A percentile compares a stretch with the other conserved stretches of the same genome.
phyloP scores from a whole-genome alignment of 805 yeast species.

The Sugiyamaella valdiviana region DNA sequence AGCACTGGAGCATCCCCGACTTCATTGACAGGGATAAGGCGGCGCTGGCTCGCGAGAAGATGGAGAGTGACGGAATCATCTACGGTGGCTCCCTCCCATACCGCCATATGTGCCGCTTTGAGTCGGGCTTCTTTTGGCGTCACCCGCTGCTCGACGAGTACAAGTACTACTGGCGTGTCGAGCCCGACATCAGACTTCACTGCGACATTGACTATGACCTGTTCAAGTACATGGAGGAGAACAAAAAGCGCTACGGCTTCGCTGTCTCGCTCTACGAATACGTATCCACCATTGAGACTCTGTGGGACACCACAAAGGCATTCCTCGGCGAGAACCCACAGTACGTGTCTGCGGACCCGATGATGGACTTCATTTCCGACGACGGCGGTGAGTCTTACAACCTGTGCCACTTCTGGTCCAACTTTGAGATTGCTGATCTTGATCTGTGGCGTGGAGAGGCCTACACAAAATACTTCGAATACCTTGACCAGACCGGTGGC shows the following conservation, averaged over 20 bases:
- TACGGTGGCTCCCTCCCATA: conserved; percentile 73
- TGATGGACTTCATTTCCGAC: conserved; percentile 65
- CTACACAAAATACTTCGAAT: conserved; percentile 48
- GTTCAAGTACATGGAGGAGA: conserved; percentile 73
- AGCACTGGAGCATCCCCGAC: conserved; percentile 84
- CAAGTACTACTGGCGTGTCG: conserved; percentile 92
- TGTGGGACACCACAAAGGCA: conserved; percentile 68
- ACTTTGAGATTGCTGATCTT: conserved; percentile 59
- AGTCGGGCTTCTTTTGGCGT: conserved; percentile 77
- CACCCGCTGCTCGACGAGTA: conserved; percentile 60
- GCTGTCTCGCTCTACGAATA: conserved; percentile 68
- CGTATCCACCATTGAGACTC: conserved; percentile 61
- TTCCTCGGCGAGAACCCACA: conserved; percentile 58
- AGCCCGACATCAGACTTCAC: conserved; percentile 67
- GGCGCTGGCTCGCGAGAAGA: conserved; percentile 49
- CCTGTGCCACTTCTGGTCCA: conserved; percentile 82
- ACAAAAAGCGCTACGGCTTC: conserved; percentile 67
- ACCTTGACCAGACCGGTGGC: conserved; percentile 58
- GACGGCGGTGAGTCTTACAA: conserved; percentile 68
- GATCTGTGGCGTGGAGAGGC: conserved; percentile 53
- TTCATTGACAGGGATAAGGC: conserved; percentile 74
- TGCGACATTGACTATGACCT: conserved; percentile 78
- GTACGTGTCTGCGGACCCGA: conserved; percentile 52
- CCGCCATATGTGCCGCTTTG: conserved; percentile 87
- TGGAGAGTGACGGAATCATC: conserved; percentile 50